These are phyloP conservation scores for Bacterosira constricta DNA, from an alignment of 108 stramenopile species.

Conservation along the genomic window DNA sequence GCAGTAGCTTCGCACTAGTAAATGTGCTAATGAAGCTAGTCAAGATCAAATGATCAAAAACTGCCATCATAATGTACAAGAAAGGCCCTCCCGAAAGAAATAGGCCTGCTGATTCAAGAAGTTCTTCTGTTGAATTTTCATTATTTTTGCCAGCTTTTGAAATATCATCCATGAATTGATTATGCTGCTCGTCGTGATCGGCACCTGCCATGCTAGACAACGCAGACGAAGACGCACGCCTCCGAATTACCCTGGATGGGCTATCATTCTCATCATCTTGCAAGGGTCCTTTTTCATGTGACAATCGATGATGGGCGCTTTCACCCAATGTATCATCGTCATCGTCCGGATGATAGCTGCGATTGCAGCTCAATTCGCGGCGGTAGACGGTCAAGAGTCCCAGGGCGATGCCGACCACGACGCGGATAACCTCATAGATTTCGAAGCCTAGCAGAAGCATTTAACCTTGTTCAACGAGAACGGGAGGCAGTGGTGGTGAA, in stretches of 20 bases:
- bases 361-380: conserved; percentile 87
- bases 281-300: neutral
- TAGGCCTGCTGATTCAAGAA: conserved; percentile 67
- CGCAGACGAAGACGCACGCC: conserved; percentile 25
- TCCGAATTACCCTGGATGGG: neutral
- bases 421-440: conserved; percentile 23
- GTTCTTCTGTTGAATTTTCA: conserved; percentile 57
- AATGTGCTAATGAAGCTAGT: conserved; percentile 12
- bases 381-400: conserved; percentile 68
- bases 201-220: conserved; percentile 5
- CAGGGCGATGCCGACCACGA: conserved; percentile 31
- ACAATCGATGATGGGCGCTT: neutral
- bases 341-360: conserved; percentile 60
- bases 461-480: too few relatives aligned
- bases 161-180: neutral
- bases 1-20: neutral
- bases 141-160: neutral
- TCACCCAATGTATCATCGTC: conserved; percentile 4
- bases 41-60: conserved; percentile 38
- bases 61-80: conserved; percentile 27
- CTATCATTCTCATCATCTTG: neutral
- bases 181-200: neutral
- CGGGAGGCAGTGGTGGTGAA: too few relatives aligned
- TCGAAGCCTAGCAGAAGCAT: conserved; percentile 11
- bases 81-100: conserved; percentile 53